Percentiles rank a stretch among this genome's conserved stretches.
Conservation (phyloP, 2,329 filamentous ascomycete genomes). For the Neofusicoccum umdonicola region DNA sequence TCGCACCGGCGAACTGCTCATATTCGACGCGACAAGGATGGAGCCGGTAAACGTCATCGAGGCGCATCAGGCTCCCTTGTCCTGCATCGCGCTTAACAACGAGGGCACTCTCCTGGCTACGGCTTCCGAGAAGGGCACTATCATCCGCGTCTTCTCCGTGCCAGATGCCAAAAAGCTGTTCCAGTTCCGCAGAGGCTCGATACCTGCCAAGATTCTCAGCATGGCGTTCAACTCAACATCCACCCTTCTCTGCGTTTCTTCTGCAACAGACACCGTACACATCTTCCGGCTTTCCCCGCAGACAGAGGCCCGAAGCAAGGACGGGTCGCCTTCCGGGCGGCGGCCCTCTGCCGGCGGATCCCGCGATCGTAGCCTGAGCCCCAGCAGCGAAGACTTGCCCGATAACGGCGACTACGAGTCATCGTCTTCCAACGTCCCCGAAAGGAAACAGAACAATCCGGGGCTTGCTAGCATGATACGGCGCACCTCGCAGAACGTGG, state of each 20-base stretch:
- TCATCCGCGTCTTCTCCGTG: conserved; percentile 92
- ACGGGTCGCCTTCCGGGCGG: conserved; percentile 24
- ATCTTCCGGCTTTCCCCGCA: conserved; percentile 71
- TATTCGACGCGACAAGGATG: conserved; percentile 85
- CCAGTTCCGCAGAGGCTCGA: conserved; percentile 92
- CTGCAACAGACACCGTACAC: conserved; percentile 92
- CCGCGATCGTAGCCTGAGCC: conserved; percentile 44
- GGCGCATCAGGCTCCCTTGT: conserved; percentile 87
- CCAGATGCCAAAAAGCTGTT: conserved; percentile 90
- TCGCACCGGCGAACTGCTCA: conserved; percentile 85
- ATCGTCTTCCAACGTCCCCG: conserved; percentile 27
- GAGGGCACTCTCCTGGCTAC: conserved; percentile 91
- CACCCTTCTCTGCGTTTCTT: conserved; percentile 90
- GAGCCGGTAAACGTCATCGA: conserved; percentile 95
- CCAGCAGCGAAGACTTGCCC: conserved; percentile 36
- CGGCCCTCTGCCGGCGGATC: conserved; percentile 24
- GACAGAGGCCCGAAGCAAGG: neutral
- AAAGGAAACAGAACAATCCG: conserved; percentile 55
- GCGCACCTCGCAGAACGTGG: conserved; percentile 92
- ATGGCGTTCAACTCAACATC: conserved; percentile 98
- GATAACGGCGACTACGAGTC: conserved; percentile 43
- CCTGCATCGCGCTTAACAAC: conserved; percentile 85
- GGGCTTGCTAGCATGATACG: conserved; percentile 87
- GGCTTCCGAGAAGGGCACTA: conserved; percentile 94
- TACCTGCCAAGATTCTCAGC: conserved; percentile 93